Base-by-base conservation (phyloP, 1,284 basidiomycete species). In the Leccinum subatratum region DNA sequence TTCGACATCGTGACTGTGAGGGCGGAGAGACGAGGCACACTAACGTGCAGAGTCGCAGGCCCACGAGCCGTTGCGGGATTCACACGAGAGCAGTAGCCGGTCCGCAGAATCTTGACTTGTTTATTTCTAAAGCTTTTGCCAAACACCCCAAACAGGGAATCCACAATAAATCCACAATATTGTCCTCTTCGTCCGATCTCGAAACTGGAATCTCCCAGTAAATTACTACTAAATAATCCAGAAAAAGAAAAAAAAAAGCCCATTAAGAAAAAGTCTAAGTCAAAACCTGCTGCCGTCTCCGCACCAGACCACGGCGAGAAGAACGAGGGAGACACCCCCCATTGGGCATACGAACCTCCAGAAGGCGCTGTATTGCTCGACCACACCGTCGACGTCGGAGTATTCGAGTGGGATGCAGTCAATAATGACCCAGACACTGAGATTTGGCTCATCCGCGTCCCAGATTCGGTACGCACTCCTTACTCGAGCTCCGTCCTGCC, bases 391-490 rank as follows among this genome's bases (percentile, higher is more conserved):
- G 77, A 80, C 28, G 74, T 74, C 0, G 84, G 82, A 2, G 80
- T 81, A 2, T 89, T 90, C 68, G 90, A 91, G 70, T 92, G 88
- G 85, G 87, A 89, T 67, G 74, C 79, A 4, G 68, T 92, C 5
- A 80, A 85, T n/a, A 74, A 83, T 18, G 81, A 89, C 64, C 81
- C 84, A 0, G 82, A 89, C 67, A 72, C 85, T 3, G 90, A 92
- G 71, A 69, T 92, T 5, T 91, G 89, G 85, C 77, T 91, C 12
- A 81, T 92, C 25, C 83, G 90, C 9, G 83, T 86, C 16, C 90
- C 90, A 14, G 83, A 86, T 6, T 81, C 81, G 58, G 90, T 92
- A 73, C 69, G 59, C 25, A 16, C 39, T 45, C 18, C 25, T 3
- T 20, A 32, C 18, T 14, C 3, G 4, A 28, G 28, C 28, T 39